phyloP scores from a whole-genome alignment of 164 flowering plant species.

The Kingdonia uniflora region DNA sequence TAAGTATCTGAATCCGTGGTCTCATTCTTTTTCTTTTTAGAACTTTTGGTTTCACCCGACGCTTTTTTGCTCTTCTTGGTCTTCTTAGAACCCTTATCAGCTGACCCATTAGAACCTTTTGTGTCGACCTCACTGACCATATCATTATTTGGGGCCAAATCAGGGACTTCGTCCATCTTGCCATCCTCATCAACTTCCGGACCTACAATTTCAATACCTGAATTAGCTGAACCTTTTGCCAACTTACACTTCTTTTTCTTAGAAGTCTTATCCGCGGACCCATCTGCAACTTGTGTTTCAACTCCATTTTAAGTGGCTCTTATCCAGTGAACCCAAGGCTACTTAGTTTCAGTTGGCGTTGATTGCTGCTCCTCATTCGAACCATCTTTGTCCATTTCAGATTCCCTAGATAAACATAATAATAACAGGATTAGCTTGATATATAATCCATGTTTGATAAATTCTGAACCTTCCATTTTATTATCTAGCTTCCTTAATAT shows the following conservation, averaged over 20 bases:
- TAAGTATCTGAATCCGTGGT: conserved; percentile 3
- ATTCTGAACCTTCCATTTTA: too few species aligned
- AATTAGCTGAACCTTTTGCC: conserved; percentile 77
- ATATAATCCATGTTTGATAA: too few species aligned
- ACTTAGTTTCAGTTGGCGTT: too few species aligned
- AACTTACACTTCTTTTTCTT: conserved; percentile 34
- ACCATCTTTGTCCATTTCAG: conserved; percentile 21
- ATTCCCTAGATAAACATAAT: conserved; percentile 37
- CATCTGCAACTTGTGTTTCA: not conserved
- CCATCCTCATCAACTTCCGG: conserved; percentile 17
- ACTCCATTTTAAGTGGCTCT: conserved; percentile 31
- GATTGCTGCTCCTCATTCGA: too few species aligned
- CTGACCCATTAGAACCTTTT: conserved; percentile 6
- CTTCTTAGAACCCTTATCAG: conserved; percentile 17
- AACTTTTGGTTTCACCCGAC: conserved; percentile 15
- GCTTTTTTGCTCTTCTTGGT: conserved; percentile 20
- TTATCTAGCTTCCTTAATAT: too few species aligned
- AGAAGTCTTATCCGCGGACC: conserved; percentile 8
- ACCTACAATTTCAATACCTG: conserved; percentile 32
- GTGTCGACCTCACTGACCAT: conserved; percentile 4
- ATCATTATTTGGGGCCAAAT: conserved; percentile 33
- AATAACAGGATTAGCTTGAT: too few species aligned
- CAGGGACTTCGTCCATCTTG: conserved; percentile 24
- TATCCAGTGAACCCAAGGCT: too few species aligned
- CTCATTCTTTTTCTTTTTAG: too few species aligned